Evolutionary conservation across 2,329 filamentous ascomycete genomes (phyloP).

Genomic region (Nemania sp.): DNA sequence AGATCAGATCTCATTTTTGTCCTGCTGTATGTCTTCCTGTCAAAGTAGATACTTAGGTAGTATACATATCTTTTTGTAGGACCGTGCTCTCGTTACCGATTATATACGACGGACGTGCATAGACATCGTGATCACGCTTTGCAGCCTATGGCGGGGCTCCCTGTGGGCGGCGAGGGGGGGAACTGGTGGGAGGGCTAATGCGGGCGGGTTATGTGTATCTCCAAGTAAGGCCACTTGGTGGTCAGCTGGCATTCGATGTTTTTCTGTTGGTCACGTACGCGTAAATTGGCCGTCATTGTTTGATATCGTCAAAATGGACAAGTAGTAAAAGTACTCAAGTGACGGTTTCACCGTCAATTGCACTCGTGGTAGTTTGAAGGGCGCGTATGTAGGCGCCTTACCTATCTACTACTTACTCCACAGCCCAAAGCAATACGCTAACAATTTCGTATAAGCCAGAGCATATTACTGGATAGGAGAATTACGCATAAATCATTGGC

Average conservation of each 20-base stretch:
- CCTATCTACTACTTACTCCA: not conserved
- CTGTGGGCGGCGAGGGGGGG: constrained; percentile 7
- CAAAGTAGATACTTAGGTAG: not conserved
- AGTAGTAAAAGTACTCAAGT: not conserved
- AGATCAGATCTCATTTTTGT: not conserved
- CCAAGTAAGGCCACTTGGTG: constrained; percentile 1
- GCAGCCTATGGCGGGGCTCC: constrained; percentile 27
- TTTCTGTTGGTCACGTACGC: not conserved
- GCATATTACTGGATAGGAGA: not conserved
- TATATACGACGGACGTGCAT: constrained; percentile 16
- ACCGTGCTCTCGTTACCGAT: constrained; percentile 20
- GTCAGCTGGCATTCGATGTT: not conserved
- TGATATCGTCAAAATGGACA: not conserved
- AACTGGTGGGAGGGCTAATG: constrained; percentile 25
- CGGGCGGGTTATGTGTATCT: not conserved
- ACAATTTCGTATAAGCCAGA: not conserved
- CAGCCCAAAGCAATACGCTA: not conserved
- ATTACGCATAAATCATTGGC: not conserved
- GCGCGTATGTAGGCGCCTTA: not conserved
- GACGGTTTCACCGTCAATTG: not conserved
- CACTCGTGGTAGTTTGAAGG: not conserved
- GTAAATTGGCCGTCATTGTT: not conserved
- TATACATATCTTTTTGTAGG: not conserved
- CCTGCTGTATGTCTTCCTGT: not conserved
- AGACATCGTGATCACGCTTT: constrained; percentile 19